Evolutionary conservation across 2,329 filamentous ascomycete species (phyloP).

Genomic region (Phaeoacremonium minimum): DNA sequence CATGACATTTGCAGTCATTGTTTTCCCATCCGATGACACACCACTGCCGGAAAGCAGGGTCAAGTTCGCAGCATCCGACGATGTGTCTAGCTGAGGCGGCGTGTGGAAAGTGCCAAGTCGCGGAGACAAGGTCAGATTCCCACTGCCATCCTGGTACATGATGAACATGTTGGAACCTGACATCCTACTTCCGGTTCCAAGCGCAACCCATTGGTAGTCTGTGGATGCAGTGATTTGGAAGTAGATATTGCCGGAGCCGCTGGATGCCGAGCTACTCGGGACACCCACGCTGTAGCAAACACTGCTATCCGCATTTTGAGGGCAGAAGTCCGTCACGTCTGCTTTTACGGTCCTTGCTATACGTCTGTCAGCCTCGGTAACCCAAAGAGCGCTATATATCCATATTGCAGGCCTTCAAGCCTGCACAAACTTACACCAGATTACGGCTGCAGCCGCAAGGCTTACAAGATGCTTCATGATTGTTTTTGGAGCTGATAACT

Average conservation of each 20-base stretch:
- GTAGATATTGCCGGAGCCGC: constrained; percentile 52
- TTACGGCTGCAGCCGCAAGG: constrained; percentile 9
- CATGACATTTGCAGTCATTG: constrained; percentile 57
- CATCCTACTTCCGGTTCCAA: constrained; percentile 56
- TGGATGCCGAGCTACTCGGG: constrained; percentile 41
- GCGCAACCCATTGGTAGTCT: constrained; percentile 50
- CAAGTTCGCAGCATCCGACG: constrained; percentile 33
- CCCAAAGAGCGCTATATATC: no score
- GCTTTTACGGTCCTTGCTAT: constrained; percentile 22
- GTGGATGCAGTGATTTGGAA: constrained; percentile 55
- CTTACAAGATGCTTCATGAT: constrained; percentile 2
- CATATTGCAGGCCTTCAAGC: background rate
- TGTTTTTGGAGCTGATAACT: no score
- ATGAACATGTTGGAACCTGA: constrained; percentile 55
- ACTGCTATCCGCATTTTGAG: constrained; percentile 22
- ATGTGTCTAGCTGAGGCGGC: constrained; percentile 40
- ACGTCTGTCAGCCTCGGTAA: background rate
- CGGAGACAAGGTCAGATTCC: constrained; percentile 59
- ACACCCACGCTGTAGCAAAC: constrained; percentile 55
- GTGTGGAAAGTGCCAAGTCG: constrained; percentile 42
- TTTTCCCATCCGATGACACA: constrained; percentile 34
- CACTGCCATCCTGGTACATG: constrained; percentile 52
- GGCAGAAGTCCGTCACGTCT: constrained; percentile 31
- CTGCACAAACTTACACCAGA: constrained; percentile 11
- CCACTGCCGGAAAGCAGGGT: constrained; percentile 57